A percentile compares a stretch with the other conserved stretches of the same genome.
phyloP scores from a whole-genome alignment of 202 grass and related monocot species.

The Elaeis oleifera region DNA sequence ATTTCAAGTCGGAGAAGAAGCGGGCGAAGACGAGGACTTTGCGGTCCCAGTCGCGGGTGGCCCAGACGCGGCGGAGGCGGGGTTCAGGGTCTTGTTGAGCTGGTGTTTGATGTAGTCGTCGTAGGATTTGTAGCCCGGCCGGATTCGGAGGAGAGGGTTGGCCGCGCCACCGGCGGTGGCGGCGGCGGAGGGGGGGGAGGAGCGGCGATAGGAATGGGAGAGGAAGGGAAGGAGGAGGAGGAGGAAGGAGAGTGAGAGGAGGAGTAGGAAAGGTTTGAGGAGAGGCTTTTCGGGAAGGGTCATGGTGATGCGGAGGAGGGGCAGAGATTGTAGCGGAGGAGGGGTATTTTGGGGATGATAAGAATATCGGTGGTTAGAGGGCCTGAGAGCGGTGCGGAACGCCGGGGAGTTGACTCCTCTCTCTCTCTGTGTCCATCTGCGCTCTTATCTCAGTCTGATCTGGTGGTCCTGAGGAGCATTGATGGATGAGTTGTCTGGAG shows the following conservation, averaged over 20 bases:
- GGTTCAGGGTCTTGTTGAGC: slow-evolving; percentile 90
- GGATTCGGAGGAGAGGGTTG: slow-evolving; percentile 29
- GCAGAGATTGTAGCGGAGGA: slow-evolving; percentile 18
- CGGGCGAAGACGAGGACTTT: slow-evolving; percentile 60
- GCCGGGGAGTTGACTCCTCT: no score
- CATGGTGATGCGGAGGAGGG: slow-evolving; percentile 8
- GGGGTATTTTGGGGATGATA: slow-evolving; percentile 10
- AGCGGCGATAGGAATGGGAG: no score
- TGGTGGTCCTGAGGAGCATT: no score
- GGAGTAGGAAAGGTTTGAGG: slow-evolving; percentile 19
- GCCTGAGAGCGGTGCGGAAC: no score
- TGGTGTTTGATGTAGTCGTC: slow-evolving; percentile 85
- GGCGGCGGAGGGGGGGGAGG: background rate
- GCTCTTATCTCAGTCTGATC: no score
- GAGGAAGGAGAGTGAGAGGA: slow-evolving; percentile 2
- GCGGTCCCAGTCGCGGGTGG: slow-evolving; percentile 81
- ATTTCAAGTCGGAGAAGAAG: slow-evolving; percentile 33
- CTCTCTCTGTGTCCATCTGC: no score
- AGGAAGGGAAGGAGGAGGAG: background rate
- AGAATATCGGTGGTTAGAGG: background rate
- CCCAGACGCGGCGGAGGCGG: slow-evolving; percentile 73
- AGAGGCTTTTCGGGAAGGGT: no score
- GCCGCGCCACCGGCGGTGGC: background rate
- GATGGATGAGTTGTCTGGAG: no score
- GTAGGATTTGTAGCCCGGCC: slow-evolving; percentile 48